These are phyloP conservation scores for Saccharomycopsis sp. DNA, from an alignment of 805 yeast species.

Conservation along the genomic window DNA sequence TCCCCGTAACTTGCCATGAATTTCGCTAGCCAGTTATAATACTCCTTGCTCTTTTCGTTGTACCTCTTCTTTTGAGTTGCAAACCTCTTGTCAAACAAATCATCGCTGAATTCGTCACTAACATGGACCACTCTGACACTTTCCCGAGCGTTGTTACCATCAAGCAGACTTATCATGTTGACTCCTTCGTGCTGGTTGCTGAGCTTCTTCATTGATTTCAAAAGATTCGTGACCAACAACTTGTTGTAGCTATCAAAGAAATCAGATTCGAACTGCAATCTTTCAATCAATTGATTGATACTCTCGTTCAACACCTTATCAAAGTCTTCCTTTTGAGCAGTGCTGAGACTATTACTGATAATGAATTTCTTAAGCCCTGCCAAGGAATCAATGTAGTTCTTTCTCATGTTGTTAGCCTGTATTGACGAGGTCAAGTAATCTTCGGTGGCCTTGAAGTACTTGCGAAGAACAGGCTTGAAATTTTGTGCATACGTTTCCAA, in stretches of 20 bases:
- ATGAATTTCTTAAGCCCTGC: constrained; percentile 14
- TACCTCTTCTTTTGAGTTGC: constrained; percentile 8
- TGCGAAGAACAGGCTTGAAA: constrained; percentile 12
- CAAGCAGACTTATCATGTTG: background rate
- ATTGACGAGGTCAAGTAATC: constrained; percentile 2
- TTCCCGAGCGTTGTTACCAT: background rate
- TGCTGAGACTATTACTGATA: constrained; percentile 12
- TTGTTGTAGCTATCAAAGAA: constrained; percentile 9
- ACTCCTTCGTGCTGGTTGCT: constrained; percentile 1
- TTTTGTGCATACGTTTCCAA: constrained; percentile 11
- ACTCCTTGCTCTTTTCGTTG: constrained; percentile 15
- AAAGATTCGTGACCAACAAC: constrained; percentile 1
- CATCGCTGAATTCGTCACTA: constrained; percentile 3
- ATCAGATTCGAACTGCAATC: constrained; percentile 3
- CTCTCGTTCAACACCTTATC: constrained; percentile 8
- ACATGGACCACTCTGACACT: background rate
- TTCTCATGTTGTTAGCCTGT: constrained; percentile 7
- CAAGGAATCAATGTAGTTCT: constrained; percentile 11
- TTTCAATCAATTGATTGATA: constrained; percentile 8
- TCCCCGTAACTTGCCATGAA: constrained; percentile 9
- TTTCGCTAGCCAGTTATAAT: constrained; percentile 17
- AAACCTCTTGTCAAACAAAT: constrained; percentile 5
- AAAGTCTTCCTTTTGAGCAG: constrained; percentile 1
- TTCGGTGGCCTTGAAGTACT: constrained; percentile 13
- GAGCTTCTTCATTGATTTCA: constrained; percentile 5